A percentile compares a stretch with the other conserved stretches of the same genome.
Conservation (phyloP, 2,329 filamentous ascomycete species). For the Ophiostoma piceae region DNA sequence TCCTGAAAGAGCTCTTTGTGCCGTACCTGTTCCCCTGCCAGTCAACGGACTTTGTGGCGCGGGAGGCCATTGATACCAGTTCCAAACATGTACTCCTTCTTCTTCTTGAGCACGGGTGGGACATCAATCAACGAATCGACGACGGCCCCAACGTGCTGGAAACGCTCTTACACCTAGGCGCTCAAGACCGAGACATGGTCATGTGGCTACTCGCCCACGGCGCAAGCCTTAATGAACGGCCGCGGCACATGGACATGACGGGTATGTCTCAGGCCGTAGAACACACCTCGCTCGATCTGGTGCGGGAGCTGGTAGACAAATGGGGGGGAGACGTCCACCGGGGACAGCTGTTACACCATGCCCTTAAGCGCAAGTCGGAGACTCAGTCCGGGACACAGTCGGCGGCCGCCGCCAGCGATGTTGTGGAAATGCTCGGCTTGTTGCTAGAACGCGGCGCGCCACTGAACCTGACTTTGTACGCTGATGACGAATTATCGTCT, state of each 20-base stretch:
- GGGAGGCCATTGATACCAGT: slow-evolving; percentile 17
- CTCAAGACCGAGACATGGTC: slow-evolving; percentile 16
- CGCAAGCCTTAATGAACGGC: slow-evolving; percentile 16
- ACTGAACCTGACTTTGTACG: slow-evolving; percentile 19
- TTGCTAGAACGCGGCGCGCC: slow-evolving; percentile 13
- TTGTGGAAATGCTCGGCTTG: slow-evolving; percentile 25
- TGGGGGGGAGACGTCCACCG: slow-evolving; percentile 13
- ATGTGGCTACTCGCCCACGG: slow-evolving; percentile 16
- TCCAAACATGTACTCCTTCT: slow-evolving; percentile 17
- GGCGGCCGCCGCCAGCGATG: slow-evolving; percentile 31
- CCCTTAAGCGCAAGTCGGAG: slow-evolving; percentile 13
- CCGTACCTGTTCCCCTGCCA: slow-evolving; percentile 8
- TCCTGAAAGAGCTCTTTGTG: slow-evolving; percentile 13
- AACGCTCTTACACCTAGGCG: neutral
- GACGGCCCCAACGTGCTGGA: slow-evolving; percentile 7
- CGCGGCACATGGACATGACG: slow-evolving; percentile 12
- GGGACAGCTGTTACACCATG: slow-evolving; percentile 17
- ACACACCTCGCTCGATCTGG: slow-evolving; percentile 14
- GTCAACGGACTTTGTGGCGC: slow-evolving; percentile 13
- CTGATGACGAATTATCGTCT: slow-evolving; percentile 14
- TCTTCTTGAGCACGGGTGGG: slow-evolving; percentile 17
- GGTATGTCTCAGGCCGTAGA: slow-evolving; percentile 16
- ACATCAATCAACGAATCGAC: slow-evolving; percentile 17
- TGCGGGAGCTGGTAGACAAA: slow-evolving; percentile 15
- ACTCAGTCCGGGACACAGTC: neutral